Base-by-base conservation (phyloP, 495 filamentous ascomycete genomes). In the Elasticomyces elasticus region DNA sequence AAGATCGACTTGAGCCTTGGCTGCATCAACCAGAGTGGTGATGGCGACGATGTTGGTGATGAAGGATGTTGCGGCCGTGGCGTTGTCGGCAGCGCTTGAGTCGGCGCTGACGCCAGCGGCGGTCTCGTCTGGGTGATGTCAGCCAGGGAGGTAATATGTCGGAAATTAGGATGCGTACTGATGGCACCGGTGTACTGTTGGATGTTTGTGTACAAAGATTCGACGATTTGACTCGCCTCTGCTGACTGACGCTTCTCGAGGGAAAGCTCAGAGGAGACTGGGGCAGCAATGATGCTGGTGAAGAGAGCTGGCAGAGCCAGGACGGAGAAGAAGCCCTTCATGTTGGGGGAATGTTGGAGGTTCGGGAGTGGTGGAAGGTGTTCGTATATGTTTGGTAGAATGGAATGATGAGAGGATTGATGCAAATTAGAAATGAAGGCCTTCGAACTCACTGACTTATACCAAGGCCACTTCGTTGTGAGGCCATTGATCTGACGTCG, bases 141-240 rank as follows among this genome's bases (percentile, higher is more conserved):
- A 48, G 52, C 40, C 17, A 10, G 4, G 49, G 11, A 25, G 20
- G 23, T n/a, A 35, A 11, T 10, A 23, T 11, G n/a, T 6, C 13
- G 13, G 27, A 5, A 31, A 9, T 31, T 15, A 19, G 33, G 24
- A 31, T 10, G 35, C 58, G 26, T 23, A 52, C 47, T 63, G 56
- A 63, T 63, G 27, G 52, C 54, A 22, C 57, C 58, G 43, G 61
- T 63, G 50, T 63, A 60, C 17, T 55, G 52, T n/a, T 60, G 42
- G 52, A 63, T 48, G n/a, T 60, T 43, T 28, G 47, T 50, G 56
- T 53, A 63, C 23, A 63, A 53, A 17, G 46, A 28, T 15, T 54
- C 42, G 47, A 60, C 52, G 44, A 57, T 77, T 42, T 28, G 23
- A 46, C 52, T 52, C 19, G 57, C 57, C 3, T 28, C 42, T 7